Evolutionary conservation across 257 asterid species (phyloP).

Genomic region (Lycium ferocissimum): DNA sequence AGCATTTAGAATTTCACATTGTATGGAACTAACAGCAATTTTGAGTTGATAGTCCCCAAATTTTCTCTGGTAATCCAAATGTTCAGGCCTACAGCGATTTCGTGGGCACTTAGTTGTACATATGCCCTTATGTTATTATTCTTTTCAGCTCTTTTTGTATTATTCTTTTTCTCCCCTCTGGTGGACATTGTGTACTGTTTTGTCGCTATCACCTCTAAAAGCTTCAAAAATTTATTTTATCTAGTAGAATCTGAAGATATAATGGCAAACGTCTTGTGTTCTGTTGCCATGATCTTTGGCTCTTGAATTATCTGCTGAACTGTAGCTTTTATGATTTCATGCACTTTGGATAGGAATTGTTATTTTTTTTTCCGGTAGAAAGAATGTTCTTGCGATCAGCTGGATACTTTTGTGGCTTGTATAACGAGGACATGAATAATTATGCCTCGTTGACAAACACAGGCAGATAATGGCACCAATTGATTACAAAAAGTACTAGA

Average conservation of each 20-base stretch:
- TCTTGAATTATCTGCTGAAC: neutral
- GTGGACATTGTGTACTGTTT: neutral
- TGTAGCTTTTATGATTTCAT: neutral
- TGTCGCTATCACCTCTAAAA: neutral
- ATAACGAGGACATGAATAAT: neutral
- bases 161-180: neutral
- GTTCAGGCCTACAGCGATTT: neutral
- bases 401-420: neutral
- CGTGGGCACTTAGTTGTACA: conserved; percentile 8
- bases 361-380: neutral
- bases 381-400: neutral
- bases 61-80: neutral
- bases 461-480: neutral
- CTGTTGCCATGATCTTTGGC: neutral
- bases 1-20: neutral
- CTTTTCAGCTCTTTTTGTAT: neutral
- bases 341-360: neutral
- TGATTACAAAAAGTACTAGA: neutral
- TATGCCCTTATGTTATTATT: conserved; percentile 9
- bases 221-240: neutral
- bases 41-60: conserved; percentile 10
- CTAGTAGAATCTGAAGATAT: neutral
- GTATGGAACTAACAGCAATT: neutral
- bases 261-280: neutral
- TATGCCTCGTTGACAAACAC: neutral